These are phyloP conservation scores for Diplosphaera chodatii DNA, from an alignment of 139 green algal genomes.

Conservation along the genomic window DNA sequence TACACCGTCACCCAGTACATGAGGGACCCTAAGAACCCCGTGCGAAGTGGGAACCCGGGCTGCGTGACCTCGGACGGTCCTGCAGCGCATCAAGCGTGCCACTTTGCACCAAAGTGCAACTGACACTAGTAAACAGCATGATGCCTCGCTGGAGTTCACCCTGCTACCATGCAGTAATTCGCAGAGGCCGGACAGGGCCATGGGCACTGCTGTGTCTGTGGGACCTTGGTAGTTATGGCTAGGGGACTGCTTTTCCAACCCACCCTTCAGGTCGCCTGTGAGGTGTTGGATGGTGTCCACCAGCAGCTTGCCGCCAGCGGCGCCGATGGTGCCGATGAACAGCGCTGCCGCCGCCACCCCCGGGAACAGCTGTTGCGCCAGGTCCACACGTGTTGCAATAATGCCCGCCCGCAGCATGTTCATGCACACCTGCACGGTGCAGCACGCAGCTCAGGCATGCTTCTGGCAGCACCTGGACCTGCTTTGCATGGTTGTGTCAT, in stretches of 20 bases:
- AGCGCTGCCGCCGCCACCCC: slow-evolving; percentile 33
- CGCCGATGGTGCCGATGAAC: slow-evolving; percentile 40
- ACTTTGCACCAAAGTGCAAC: too few species aligned
- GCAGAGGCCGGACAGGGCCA: too few species aligned
- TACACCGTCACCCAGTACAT: slow-evolving; percentile 30
- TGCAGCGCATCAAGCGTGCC: slow-evolving; percentile 15
- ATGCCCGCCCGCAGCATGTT: slow-evolving; percentile 37
- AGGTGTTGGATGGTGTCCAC: slow-evolving; percentile 21
- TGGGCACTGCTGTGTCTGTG: too few species aligned
- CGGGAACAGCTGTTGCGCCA: slow-evolving; percentile 23
- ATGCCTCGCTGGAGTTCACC: too few species aligned
- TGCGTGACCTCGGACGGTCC: slow-evolving; percentile 22
- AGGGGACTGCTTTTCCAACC: too few species aligned
- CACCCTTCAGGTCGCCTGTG: slow-evolving; percentile 18
- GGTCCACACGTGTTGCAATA: slow-evolving; percentile 32
- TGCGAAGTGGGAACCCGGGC: slow-evolving; percentile 26
- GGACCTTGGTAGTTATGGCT: too few species aligned
- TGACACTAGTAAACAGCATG: too few species aligned
- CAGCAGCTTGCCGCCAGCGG: slow-evolving; percentile 30
- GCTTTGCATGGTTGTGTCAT: too few species aligned
- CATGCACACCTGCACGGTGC: slow-evolving; percentile 28
- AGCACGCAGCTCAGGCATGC: too few species aligned
- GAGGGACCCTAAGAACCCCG: slow-evolving; percentile 12
- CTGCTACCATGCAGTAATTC: too few species aligned
- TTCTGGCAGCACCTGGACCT: too few species aligned